phyloP scores from a whole-genome alignment of 140 eudicot genomes.

The Stevia rebaudiana region DNA sequence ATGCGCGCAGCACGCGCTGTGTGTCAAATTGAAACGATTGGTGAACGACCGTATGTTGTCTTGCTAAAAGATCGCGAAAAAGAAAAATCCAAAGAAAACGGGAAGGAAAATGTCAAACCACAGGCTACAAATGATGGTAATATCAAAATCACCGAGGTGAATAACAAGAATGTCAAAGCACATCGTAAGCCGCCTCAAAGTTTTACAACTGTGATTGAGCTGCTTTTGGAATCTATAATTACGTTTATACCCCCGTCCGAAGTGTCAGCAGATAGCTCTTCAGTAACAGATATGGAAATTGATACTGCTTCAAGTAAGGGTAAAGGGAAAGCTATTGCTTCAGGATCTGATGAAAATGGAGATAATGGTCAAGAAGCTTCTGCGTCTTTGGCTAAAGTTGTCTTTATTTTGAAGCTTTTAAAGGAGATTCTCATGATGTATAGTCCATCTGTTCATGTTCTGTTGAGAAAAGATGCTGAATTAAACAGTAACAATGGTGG shows the following conservation, averaged over 20 bases:
- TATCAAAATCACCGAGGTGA: slow-evolving; percentile 53
- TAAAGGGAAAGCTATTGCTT: slow-evolving; percentile 81
- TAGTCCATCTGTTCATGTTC: slow-evolving; percentile 76
- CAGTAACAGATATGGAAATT: slow-evolving; percentile 72
- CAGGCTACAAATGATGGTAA: slow-evolving; percentile 43
- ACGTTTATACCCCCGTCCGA: slow-evolving; percentile 60
- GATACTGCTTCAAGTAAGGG: slow-evolving; percentile 62
- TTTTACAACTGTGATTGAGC: slow-evolving; percentile 67
- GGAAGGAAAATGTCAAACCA: slow-evolving; percentile 62
- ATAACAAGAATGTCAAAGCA: slow-evolving; percentile 53
- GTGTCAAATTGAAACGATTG: slow-evolving; percentile 88
- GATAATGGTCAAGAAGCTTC: slow-evolving; percentile 55
- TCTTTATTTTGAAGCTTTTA: slow-evolving; percentile 78
- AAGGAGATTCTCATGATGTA: slow-evolving; percentile 83
- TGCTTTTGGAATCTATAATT: slow-evolving; percentile 60
- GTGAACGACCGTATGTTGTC: slow-evolving; percentile 85
- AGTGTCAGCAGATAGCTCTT: slow-evolving; percentile 29
- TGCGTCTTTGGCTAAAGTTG: slow-evolving; percentile 74
- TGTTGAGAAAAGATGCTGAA: slow-evolving; percentile 81
- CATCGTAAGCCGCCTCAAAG: slow-evolving; percentile 86
- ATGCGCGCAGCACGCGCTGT: slow-evolving; percentile 85
- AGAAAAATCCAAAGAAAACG: slow-evolving; percentile 71
- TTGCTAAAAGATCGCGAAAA: slow-evolving; percentile 87
- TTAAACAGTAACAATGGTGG: slow-evolving; percentile 60
- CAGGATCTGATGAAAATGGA: slow-evolving; percentile 48